phyloP scores from a whole-genome alignment of 257 asterid species.

The Nicotiana otophora region DNA sequence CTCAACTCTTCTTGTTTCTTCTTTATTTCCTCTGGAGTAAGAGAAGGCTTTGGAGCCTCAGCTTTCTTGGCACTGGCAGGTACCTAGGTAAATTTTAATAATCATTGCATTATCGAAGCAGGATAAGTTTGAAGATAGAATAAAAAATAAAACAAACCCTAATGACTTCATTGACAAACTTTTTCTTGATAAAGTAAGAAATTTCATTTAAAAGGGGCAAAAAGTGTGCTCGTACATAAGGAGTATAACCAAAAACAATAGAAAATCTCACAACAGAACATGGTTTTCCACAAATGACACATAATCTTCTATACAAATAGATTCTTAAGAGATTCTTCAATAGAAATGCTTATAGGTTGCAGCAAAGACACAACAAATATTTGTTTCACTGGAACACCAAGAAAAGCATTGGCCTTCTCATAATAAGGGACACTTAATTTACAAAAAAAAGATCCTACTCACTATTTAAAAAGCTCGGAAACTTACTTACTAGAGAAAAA shows the following conservation, averaged over 20 bases:
- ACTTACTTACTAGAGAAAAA: neutral
- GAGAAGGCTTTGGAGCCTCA: conserved; percentile 63
- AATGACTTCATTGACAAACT: neutral
- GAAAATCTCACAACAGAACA: too few species aligned
- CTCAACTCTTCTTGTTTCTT: conserved; percentile 67
- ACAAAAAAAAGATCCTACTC: neutral
- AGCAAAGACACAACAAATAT: neutral
- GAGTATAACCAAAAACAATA: too few species aligned
- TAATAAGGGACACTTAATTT: neutral
- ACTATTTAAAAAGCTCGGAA: neutral
- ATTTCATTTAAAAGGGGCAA: too few species aligned
- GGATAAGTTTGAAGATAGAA: neutral
- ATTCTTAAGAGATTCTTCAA: neutral
- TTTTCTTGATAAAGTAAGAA: too few species aligned
- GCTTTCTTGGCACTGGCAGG: conserved; percentile 48
- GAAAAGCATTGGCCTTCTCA: neutral
- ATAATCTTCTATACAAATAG: too few species aligned
- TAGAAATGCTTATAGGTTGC: neutral
- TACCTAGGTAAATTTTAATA: conserved; percentile 39
- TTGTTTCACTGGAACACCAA: neutral
- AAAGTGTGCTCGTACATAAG: too few species aligned
- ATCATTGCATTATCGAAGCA: neutral
- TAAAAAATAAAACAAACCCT: neutral
- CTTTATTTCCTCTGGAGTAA: conserved; percentile 80
- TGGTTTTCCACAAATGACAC: too few species aligned